A percentile compares a stretch with the other conserved stretches of the same genome.
Conservation (phyloP, 2,329 filamentous ascomycete species). For the Akanthomyces uredinophilus region DNA sequence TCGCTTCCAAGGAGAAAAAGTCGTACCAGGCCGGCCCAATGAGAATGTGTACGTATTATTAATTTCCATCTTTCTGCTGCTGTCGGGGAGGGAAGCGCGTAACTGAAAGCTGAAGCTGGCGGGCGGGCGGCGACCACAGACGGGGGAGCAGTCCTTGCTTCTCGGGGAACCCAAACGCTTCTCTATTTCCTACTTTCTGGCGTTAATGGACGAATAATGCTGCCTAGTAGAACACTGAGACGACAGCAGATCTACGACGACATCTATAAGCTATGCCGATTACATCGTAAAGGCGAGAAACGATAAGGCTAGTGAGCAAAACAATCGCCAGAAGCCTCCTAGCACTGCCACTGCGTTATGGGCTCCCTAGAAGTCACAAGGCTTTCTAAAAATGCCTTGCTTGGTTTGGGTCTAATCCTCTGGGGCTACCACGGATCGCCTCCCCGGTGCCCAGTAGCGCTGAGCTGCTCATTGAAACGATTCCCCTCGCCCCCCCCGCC, state of each 20-base stretch:
- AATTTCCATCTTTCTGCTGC: too few relatives aligned
- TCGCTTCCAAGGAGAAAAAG: too few relatives aligned
- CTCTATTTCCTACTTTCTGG: not conserved
- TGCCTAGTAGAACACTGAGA: too few relatives aligned
- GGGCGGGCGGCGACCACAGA: not conserved
- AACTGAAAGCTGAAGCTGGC: too few relatives aligned
- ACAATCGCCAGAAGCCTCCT: not conserved
- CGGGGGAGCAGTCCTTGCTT: not conserved
- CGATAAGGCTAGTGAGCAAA: not conserved
- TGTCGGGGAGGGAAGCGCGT: too few relatives aligned
- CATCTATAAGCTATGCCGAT: not conserved
- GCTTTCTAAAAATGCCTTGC: constrained; percentile 10
- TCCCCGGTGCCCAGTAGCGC: not conserved
- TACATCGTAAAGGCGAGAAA: not conserved
- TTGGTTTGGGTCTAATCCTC: not conserved
- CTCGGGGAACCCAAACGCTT: not conserved
- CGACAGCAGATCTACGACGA: too few relatives aligned
- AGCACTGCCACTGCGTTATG: not conserved
- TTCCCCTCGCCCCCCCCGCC: too few relatives aligned
- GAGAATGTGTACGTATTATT: too few relatives aligned
- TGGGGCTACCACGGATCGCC: not conserved
- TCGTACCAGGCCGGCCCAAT: too few relatives aligned
- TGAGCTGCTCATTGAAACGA: not conserved
- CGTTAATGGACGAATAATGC: not conserved
- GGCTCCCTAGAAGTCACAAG: not conserved